These are phyloP conservation scores for Oropetium thomaeum DNA, from an alignment of 176 grass and related monocot species.

Conservation along the genomic window DNA sequence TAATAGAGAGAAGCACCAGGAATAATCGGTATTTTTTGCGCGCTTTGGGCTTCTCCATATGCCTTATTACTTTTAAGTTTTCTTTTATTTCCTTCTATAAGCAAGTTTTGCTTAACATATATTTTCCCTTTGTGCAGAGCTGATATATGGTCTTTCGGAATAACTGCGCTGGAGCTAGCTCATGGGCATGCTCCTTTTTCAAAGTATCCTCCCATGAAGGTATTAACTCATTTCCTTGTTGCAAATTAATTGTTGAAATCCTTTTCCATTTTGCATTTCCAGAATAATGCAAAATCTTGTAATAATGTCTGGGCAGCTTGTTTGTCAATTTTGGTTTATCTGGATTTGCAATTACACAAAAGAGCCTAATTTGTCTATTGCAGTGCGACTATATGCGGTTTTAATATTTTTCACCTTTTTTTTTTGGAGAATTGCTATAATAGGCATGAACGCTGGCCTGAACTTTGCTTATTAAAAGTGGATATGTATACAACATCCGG, in stretches of 20 bases:
- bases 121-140: constrained; percentile 53
- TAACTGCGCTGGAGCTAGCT: constrained; percentile 94
- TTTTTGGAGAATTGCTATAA: not conserved
- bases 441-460: not conserved
- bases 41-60: not conserved
- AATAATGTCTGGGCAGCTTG: not conserved
- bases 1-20: not conserved
- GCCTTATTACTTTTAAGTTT: not conserved
- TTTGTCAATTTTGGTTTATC: not conserved
- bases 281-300: not conserved
- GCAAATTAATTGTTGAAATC: not conserved
- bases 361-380: constrained; percentile 6
- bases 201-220: constrained; percentile 99
- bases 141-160: constrained; percentile 99
- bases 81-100: not conserved
- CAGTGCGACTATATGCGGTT: constrained; percentile 4
- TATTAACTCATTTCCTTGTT: not conserved
- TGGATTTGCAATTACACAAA: not conserved
- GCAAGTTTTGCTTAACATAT: not conserved
- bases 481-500: no score
- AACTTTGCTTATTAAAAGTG: not conserved
- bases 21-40: not conserved
- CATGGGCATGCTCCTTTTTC: constrained; percentile 99
- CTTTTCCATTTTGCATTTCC: not conserved
- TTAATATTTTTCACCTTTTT: constrained; percentile 4